Evolutionary conservation across 1,139 yeast genomes (phyloP), one percentile per base, ranked within the genome.

Genomic region (Taiozyma onychis): DNA sequence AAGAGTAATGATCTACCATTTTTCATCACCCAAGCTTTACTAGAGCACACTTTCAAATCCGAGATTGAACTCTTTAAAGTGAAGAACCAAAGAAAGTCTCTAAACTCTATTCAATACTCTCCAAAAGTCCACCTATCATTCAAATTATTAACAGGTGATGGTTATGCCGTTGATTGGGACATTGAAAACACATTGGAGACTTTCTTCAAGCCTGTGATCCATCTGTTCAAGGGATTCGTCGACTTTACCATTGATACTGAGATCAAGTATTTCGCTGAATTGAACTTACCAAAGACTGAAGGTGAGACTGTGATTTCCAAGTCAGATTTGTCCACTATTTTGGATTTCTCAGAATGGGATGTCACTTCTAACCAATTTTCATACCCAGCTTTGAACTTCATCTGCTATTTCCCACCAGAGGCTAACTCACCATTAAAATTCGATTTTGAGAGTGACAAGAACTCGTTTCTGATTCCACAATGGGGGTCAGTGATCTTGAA

Each of bases 401-500:
- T 87, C 35, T 66, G 85, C 1, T 88, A 82, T 59, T 75, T 83
- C 51, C 90, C 95, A 1, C 73, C 78, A 39, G 62, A 69, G 39
- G 68, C 72, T 18, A 70, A 69, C 22, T 66, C 72, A 16, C 85
- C 85, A 1, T 45, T 61, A 27, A 48, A 44, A 3, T 54, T 61
- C 14, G 45, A 39, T 3, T 46, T 47, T 44, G 48, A 50, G 22
- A 43, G 47, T 10, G 55, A 54, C n/a, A 39, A 46, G 3, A 50
- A 51, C 32, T 54, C 60, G 76, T 91, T 87, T 63, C 67, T 88
- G 48, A 79, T 91, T 34, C 96, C 97, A 8, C 96, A 88, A 68
- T 91, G 96, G 96, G 98, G 98, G 24, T 85, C 86, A 3, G 75
- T 85, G 4, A 73, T 84, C 26, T 66, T 78, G 51, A 80, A 83